Evolutionary conservation across 2,329 filamentous ascomycete genomes (phyloP).

Genomic region (Ophiostoma quercus): DNA sequence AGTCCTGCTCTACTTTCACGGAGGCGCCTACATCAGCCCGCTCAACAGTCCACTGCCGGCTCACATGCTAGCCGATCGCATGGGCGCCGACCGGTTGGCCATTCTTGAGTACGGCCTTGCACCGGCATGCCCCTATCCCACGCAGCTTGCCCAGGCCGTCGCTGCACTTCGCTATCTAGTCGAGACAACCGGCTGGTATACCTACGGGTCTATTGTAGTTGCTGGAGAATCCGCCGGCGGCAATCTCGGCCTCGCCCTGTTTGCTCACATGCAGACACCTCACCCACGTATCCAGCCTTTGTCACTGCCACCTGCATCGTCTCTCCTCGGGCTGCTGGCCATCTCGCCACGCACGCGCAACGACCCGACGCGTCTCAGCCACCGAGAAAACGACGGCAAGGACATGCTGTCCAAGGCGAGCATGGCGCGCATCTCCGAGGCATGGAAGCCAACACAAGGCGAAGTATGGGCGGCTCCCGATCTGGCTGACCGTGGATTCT

Average conservation of each 20-base stretch:
- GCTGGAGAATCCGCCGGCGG: background rate
- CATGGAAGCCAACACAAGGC: constrained; percentile 22
- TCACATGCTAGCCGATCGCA: constrained; percentile 18
- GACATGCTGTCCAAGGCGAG: constrained; percentile 26
- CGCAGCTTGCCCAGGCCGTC: constrained; percentile 28
- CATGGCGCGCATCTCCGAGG: constrained; percentile 23
- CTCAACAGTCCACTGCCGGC: constrained; percentile 21
- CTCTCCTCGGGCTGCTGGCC: constrained; percentile 25
- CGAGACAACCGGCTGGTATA: constrained; percentile 7
- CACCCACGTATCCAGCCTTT: background rate
- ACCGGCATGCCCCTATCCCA: constrained; percentile 28
- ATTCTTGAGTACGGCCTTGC: constrained; percentile 30
- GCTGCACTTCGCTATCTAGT: constrained; percentile 28
- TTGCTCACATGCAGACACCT: background rate
- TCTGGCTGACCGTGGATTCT: constrained; percentile 23
- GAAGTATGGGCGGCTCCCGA: constrained; percentile 28
- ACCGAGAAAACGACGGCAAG: constrained; percentile 26
- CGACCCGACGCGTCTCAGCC: constrained; percentile 25
- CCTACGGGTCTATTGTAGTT: background rate
- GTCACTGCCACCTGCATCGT: background rate
- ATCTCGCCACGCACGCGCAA: constrained; percentile 29
- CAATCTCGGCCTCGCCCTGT: background rate
- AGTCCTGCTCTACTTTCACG: constrained; percentile 27
- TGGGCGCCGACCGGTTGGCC: constrained; percentile 23
- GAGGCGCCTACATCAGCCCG: constrained; percentile 23